phyloP scores from a whole-genome alignment of 2,329 filamentous ascomycete genomes.

The Corynespora cassiicola region DNA sequence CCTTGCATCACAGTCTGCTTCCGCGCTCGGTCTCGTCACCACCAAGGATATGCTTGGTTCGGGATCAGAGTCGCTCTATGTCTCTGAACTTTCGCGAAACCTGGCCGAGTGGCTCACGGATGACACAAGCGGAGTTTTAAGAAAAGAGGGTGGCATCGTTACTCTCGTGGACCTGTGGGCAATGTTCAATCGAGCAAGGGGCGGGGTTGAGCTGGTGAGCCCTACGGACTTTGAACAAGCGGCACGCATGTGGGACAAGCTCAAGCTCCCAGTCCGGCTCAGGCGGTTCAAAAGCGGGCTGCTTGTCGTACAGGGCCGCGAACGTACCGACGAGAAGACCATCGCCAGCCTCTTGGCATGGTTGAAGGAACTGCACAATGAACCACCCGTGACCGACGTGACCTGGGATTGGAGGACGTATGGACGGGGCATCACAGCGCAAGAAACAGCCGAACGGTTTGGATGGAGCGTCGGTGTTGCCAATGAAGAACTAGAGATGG shows the following conservation, averaged over 20 bases:
- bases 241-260: constrained; percentile 82
- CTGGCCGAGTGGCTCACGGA: constrained; percentile 48
- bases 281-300: constrained; percentile 91
- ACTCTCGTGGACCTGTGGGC: constrained; percentile 50
- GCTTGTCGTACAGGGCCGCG: constrained; percentile 88
- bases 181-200: constrained; percentile 90
- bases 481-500: constrained; percentile 95
- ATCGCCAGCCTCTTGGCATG: constrained; percentile 77
- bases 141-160: constrained; percentile 47
- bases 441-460: constrained; percentile 87
- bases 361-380: constrained; percentile 75
- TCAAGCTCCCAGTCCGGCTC: constrained; percentile 84
- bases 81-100: constrained; percentile 64
- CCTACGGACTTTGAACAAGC: constrained; percentile 92
- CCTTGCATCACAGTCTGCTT: constrained; percentile 80
- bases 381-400: constrained; percentile 69
- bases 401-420: constrained; percentile 79
- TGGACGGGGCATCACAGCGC: constrained; percentile 85
- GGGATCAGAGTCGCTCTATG: constrained; percentile 82
- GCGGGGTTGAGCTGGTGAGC: constrained; percentile 92
- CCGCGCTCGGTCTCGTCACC: constrained; percentile 85
- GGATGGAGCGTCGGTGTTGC: constrained; percentile 98
- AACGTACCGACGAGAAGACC: constrained; percentile 90
- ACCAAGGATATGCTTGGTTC: constrained; percentile 91
- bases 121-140: constrained; percentile 42